A percentile compares a stretch with the other conserved stretches of the same genome.
phyloP scores from a whole-genome alignment of 2,329 filamentous ascomycete genomes.

The Stagonosporopsis rhizophila region DNA sequence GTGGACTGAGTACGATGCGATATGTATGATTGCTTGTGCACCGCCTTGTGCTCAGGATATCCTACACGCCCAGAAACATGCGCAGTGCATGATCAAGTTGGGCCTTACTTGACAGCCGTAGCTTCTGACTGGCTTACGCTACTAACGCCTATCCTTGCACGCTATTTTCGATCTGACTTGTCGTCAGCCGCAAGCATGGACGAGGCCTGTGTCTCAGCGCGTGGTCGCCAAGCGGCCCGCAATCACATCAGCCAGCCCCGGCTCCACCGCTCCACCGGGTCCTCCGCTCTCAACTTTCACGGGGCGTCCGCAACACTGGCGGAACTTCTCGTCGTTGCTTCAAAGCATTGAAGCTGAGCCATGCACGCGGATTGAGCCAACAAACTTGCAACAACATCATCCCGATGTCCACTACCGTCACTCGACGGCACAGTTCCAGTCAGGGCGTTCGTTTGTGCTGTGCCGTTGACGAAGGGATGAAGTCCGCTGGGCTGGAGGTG shows the following conservation, averaged over 20 bases:
- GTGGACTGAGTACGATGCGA: conserved; percentile 23
- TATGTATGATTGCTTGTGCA: conserved; percentile 24
- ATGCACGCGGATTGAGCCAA: not conserved
- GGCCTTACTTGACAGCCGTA: conserved; percentile 18
- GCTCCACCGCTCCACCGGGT: conserved; percentile 7
- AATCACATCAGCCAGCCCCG: conserved; percentile 22
- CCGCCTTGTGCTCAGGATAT: conserved; percentile 24
- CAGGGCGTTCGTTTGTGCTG: conserved; percentile 1
- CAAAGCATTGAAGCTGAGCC: not conserved
- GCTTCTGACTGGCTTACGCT: conserved; percentile 9
- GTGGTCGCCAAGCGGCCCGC: conserved; percentile 25
- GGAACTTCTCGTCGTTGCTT: not conserved
- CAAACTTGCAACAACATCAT: not conserved
- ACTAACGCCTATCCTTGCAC: conserved; percentile 15
- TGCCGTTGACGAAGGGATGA: conserved; percentile 8
- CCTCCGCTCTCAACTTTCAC: not conserved
- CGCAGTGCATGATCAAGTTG: conserved; percentile 9
- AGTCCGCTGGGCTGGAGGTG: not conserved
- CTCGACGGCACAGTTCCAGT: not conserved
- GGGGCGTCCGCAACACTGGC: conserved; percentile 5
- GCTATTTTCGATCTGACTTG: conserved; percentile 28
- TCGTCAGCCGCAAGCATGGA: conserved; percentile 21
- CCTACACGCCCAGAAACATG: conserved; percentile 21
- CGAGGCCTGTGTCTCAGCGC: conserved; percentile 1
- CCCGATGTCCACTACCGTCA: not conserved